phyloP scores from a whole-genome alignment of 75 land plant species.

The Larix kaempferi region DNA sequence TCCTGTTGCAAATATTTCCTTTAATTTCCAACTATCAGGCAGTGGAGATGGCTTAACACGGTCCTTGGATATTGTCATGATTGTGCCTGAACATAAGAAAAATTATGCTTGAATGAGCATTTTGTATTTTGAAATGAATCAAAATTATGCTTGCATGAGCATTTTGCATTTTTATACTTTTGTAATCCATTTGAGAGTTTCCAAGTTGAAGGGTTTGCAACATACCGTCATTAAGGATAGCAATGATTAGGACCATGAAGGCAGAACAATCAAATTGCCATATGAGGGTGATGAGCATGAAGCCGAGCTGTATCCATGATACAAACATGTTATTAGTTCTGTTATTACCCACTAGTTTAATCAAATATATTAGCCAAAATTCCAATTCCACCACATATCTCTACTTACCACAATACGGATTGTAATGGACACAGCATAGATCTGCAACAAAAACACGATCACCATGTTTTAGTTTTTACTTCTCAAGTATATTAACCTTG shows the following conservation, averaged over 20 bases:
- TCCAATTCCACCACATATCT: not conserved
- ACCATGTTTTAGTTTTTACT: too few relatives aligned
- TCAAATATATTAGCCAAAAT: too few relatives aligned
- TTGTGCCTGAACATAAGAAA: slow-evolving; percentile 32
- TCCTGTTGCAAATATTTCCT: slow-evolving; percentile 51
- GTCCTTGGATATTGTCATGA: slow-evolving; percentile 65
- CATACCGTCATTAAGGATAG: slow-evolving; percentile 67
- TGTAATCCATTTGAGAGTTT: too few relatives aligned
- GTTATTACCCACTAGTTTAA: too few relatives aligned
- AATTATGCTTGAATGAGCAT: too few relatives aligned
- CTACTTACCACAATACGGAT: slow-evolving; percentile 79
- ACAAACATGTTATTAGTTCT: not conserved
- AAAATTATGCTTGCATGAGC: too few relatives aligned
- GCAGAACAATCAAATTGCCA: slow-evolving; percentile 79
- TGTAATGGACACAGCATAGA: slow-evolving; percentile 89
- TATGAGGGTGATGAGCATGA: slow-evolving; percentile 64
- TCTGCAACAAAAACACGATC: slow-evolving; percentile 23
- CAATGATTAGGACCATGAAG: slow-evolving; percentile 81
- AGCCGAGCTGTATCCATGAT: slow-evolving; percentile 37
- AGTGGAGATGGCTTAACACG: slow-evolving; percentile 55
- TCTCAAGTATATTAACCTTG: too few relatives aligned
- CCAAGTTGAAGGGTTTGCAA: not conserved
- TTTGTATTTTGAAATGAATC: too few relatives aligned
- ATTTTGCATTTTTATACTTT: too few relatives aligned
- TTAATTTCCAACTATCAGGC: slow-evolving; percentile 53